Base-by-base conservation (phyloP, 805 yeast genomes). In the Kuraishia capsulata region DNA sequence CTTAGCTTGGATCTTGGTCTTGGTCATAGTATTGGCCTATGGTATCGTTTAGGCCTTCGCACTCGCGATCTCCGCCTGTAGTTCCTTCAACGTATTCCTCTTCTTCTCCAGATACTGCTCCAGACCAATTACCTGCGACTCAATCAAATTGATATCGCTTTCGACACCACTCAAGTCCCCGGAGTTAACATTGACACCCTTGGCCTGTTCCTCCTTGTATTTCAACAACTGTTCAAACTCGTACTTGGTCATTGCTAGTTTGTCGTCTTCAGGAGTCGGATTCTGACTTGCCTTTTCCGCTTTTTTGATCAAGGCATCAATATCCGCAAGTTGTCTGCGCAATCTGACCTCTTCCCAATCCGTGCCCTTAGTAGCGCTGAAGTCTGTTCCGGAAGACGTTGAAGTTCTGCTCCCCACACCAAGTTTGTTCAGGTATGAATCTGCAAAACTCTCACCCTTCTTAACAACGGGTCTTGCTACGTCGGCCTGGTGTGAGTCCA, bases 291-390 rank as follows among this genome's bases (percentile, higher is more conserved):
- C 78, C n/a, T 57, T 53, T 44, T 74, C 75, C 2, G 84, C 80
- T 41, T 73, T 69, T 4, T 60, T 64, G 39, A 85, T 70, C 47
- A 78, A 68, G 11, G 64, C 59, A 48, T 88, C 95, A 36, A 89
- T 60, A 43, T 84, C 85, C 10, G 78, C 69, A 43, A 90, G 66
- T 54, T 88, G 90, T 36, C 40, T 25, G n/a, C 33, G 28, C 13
- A 38, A 31, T 13, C 40, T 44, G 13, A 82, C 94, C 51, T 82
- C 87, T 57, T 89, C 97, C 95, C 97, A 87, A 52, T 88, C 96
- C 2, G 87, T 78, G n/a, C 81, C 88, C 49, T 74, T 73, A 3
- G 77, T 80, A 1, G 77, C 69, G 3, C 81, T 73, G 53, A 82
- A 81, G 54, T 85, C 89, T 0, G 88, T 78, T 4, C 87, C 88